Conservation (phyloP, 2,329 filamentous ascomycete genomes). For the Cercospora canescens region DNA sequence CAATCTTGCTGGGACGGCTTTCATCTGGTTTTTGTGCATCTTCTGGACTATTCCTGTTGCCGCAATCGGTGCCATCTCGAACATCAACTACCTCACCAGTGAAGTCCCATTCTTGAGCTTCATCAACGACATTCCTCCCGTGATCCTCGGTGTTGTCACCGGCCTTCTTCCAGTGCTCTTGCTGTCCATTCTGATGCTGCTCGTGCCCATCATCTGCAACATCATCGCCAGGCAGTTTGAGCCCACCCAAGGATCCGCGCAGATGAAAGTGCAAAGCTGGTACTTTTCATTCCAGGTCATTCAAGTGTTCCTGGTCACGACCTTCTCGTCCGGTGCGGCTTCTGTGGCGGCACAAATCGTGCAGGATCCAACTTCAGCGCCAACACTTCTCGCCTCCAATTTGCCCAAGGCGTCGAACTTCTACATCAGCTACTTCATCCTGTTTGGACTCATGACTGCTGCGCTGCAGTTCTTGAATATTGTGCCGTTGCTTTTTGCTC, state of each 20-base stretch:
- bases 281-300: conserved; percentile 42
- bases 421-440: conserved; percentile 40
- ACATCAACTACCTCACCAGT: conserved; percentile 44
- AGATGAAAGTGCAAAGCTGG: conserved; percentile 38
- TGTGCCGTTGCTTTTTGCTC: conserved; percentile 30
- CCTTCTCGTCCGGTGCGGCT: conserved; percentile 36
- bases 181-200: conserved; percentile 43
- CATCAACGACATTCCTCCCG: conserved; percentile 43
- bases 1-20: conserved; percentile 38
- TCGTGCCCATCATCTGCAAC: conserved; percentile 47
- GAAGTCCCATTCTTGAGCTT: conserved; percentile 43
- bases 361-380: conserved; percentile 30
- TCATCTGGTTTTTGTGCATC: conserved; percentile 44
- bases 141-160: conserved; percentile 47
- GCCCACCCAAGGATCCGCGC: conserved; percentile 42
- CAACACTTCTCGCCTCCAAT: conserved; percentile 34
- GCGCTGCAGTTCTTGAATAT: conserved; percentile 33
- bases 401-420: conserved; percentile 40
- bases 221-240: conserved; percentile 25
- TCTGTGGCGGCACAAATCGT: conserved; percentile 33
- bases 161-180: conserved; percentile 45
- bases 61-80: conserved; percentile 46
- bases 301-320: conserved; percentile 42
- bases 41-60: conserved; percentile 50
- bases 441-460: conserved; percentile 34